phyloP scores from a whole-genome alignment of 1,284 basidiomycete genomes.

The Caloboletus firmus region DNA sequence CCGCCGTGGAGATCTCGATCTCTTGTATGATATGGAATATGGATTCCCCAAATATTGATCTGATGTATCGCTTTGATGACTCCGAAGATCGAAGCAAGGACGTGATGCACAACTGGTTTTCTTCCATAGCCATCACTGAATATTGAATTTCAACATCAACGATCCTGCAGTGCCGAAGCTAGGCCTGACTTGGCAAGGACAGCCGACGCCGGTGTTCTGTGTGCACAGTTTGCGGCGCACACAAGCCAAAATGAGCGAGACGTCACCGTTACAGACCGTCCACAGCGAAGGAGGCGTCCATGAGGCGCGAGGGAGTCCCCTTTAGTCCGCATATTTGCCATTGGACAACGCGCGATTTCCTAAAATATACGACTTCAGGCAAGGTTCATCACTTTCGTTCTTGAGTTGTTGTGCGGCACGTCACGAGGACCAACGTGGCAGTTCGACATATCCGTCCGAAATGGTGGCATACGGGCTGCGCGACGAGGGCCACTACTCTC shows the following conservation, averaged over 20 bases:
- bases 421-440: conserved; percentile 17
- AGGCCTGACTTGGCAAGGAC: not conserved
- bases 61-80: conserved; percentile 19
- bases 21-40: not conserved
- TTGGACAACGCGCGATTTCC: conserved; percentile 4
- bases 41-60: conserved; percentile 18
- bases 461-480: conserved; percentile 6
- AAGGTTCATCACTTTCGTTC: conserved; percentile 22
- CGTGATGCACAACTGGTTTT: conserved; percentile 4
- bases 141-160: conserved; percentile 23
- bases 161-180: conserved; percentile 2
- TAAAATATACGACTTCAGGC: conserved; percentile 5
- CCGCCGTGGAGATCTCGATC: conserved; percentile 10
- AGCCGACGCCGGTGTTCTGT: not conserved
- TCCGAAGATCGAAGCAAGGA: conserved; percentile 30
- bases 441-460: conserved; percentile 8
- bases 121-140: conserved; percentile 29
- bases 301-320: conserved; percentile 11
- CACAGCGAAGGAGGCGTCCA: conserved; percentile 13
- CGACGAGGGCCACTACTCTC: conserved; percentile 9
- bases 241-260: not conserved
- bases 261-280: conserved; percentile 4
- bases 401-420: not conserved
- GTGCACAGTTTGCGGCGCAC: not conserved
- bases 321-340: conserved; percentile 4